Evolutionary conservation across 1,284 basidiomycete genomes (phyloP), one percentile per base, ranked within the genome.

Genomic region (Tranzscheliella williamsii): DNA sequence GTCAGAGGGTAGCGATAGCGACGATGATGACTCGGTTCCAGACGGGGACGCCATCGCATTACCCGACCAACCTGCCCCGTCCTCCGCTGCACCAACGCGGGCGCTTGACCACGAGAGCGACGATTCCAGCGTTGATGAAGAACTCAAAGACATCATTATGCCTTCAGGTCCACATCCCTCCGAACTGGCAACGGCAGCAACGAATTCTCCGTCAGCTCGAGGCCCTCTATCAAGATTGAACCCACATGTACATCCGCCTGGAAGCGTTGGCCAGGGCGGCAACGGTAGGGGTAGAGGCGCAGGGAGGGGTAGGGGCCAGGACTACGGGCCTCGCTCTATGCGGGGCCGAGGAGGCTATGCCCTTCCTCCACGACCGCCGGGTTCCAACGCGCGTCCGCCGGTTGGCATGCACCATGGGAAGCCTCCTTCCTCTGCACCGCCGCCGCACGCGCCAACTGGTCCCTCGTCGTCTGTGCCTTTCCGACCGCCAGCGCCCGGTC

Each of bases 101-200:
- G 29, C 6, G 1, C 20, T 30, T 31, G 53, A 43, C 1, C 45
- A 53, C 2, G 54, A 61, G 18, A 60, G 57, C 3, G 67, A 66
- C 15, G 72, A 68, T 1, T 75, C 49, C 23, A 65, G 68, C 39
- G 36, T 58, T n/a, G 67, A 66, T 23, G 55, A 69, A 9, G 69
- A 69, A 23, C 42, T 60, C 34, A 70, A 73, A 39, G 72, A 65
- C 17, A 75, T 75, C 31, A 39, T 69, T 17, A 71, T 75, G 72
- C 73, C 73, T 0, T 23, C 57, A 0, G 73, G 68, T 15, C 72
- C 73, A 15, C 67, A 65, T 9, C 70, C 66, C 2, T 46, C 48
- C 32, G 32, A 13, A 9, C 8, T 8, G 8, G 9, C 32, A 9
- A 9, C 17, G 11, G 17, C 8, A 11, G 11, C 32, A 15, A 9